Evolutionary conservation across 2,329 filamentous ascomycete genomes (phyloP), one percentile per base, ranked within the genome.

Genomic region (Alternaria atra): DNA sequence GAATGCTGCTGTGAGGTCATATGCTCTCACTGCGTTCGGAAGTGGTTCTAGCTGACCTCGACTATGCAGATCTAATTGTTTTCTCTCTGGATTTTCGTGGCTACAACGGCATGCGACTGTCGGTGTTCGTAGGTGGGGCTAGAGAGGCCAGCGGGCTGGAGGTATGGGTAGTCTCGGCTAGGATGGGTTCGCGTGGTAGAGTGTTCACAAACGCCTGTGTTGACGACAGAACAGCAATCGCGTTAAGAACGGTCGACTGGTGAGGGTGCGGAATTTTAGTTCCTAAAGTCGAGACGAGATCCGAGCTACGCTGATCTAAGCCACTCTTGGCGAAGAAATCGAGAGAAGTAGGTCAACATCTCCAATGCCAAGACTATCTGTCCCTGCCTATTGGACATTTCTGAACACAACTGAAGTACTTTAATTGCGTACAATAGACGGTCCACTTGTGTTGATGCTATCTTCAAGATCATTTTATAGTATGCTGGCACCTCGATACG

Each of bases 401-500:
- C n/a, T 13, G 20, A 48, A 34, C n/a, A 42, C 15, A 46, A 13
- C 10, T 25, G 27, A 15, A 23, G 27, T 23, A 27, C 23, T 25
- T 13, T 6, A 13, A 9, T 29, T 32, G 15, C 13, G 32, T 27
- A 27, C 34, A 23, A 52, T n/a, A 35, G 23, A 29, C 30, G 13
- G 10, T 17, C 15, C 43, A 13, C 25, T 17, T 20, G 46, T 52
- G 15, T 27, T 34, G 44, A 23, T 35, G 12, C 25, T 25, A 20
- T 42, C 20, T 10, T 34, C 29, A 29, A 20, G 46, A 17, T 42
- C 25, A 27, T 29, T 30, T 34, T 44, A 15, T 23, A 32, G 20
- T n/a, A 17, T 43, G 37, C 17, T 52, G 17, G 35, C 10, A 52
- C 34, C 42, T 61, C 58, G 58, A 58, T 61, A 58, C 58, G 58